Conservation (phyloP, 768 basidiomycete species). For the Suillus variegatus region DNA sequence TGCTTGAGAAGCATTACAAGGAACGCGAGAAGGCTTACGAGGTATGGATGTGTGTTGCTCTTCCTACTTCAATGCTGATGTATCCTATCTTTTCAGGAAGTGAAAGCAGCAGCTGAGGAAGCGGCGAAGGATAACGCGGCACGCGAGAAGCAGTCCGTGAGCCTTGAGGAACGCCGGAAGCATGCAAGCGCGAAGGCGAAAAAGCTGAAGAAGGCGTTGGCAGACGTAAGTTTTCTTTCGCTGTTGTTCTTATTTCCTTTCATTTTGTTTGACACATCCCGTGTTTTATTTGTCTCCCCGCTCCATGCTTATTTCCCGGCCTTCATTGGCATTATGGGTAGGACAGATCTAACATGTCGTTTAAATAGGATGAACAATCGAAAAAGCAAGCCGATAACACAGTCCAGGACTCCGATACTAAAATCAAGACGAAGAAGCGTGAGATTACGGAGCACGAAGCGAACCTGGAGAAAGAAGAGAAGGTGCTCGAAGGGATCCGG, state of each 20-base stretch:
- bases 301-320: background rate
- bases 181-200: constrained; percentile 78
- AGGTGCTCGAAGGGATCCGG: constrained; percentile 76
- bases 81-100: constrained; percentile 48
- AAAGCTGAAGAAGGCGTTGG: constrained; percentile 85
- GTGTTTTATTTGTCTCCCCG: background rate
- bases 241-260: background rate
- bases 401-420: constrained; percentile 66
- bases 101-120: constrained; percentile 69
- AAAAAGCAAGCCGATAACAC: constrained; percentile 63
- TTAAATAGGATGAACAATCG: constrained; percentile 59
- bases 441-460: constrained; percentile 72
- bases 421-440: constrained; percentile 66
- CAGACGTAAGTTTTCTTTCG: constrained; percentile 59
- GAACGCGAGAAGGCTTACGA: constrained; percentile 71
- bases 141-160: constrained; percentile 72
- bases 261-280: background rate
- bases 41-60: constrained; percentile 38
- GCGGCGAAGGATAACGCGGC: constrained; percentile 80
- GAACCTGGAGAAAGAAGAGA: constrained; percentile 76
- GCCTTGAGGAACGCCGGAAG: constrained; percentile 83
- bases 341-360: background rate
- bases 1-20: constrained; percentile 67
- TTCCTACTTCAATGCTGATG: background rate
- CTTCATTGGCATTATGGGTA: background rate